A percentile compares a stretch with the other conserved stretches of the same genome.
Conservation (phyloP, 139 green algal species). For the Parachlorella kessleri region DNA sequence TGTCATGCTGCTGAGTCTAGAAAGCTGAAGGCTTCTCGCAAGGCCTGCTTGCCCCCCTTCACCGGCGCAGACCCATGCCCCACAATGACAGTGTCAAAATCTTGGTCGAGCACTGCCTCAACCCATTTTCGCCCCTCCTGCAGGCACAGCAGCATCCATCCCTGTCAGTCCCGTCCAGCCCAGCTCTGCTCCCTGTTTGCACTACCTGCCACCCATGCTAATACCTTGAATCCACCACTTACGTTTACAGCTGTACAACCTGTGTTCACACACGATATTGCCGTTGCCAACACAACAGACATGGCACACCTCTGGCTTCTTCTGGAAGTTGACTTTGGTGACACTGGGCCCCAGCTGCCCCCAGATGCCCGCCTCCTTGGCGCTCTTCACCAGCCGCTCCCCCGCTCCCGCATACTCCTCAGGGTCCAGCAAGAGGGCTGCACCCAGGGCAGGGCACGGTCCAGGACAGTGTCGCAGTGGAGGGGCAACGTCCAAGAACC, state of each 20-base stretch:
- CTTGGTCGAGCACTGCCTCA: slow-evolving; percentile 11
- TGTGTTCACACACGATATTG: too few species aligned
- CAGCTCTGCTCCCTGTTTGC: background rate
- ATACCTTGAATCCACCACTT: too few species aligned
- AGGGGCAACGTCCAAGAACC: too few species aligned
- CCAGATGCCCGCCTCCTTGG: background rate
- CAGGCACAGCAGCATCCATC: background rate
- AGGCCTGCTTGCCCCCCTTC: slow-evolving; percentile 11
- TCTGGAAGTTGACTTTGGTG: background rate
- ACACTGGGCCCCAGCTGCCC: background rate
- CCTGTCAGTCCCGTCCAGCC: background rate
- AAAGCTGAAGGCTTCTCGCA: slow-evolving; percentile 31
- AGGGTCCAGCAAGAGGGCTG: background rate
- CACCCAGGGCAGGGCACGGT: background rate
- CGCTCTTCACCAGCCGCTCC: background rate
- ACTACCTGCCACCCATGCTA: background rate
- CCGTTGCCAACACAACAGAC: too few species aligned
- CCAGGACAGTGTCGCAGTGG: background rate
- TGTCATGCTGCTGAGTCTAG: slow-evolving; percentile 15
- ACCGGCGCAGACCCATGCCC: slow-evolving; percentile 33
- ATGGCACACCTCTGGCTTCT: background rate
- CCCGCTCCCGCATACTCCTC: background rate
- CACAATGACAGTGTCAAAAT: slow-evolving; percentile 28
- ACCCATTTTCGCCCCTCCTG: slow-evolving; percentile 24
- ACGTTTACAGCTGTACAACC: too few species aligned